Evolutionary conservation across 1,284 basidiomycete genomes (phyloP).

Genomic region (Phylloboletellus chloephorus): DNA sequence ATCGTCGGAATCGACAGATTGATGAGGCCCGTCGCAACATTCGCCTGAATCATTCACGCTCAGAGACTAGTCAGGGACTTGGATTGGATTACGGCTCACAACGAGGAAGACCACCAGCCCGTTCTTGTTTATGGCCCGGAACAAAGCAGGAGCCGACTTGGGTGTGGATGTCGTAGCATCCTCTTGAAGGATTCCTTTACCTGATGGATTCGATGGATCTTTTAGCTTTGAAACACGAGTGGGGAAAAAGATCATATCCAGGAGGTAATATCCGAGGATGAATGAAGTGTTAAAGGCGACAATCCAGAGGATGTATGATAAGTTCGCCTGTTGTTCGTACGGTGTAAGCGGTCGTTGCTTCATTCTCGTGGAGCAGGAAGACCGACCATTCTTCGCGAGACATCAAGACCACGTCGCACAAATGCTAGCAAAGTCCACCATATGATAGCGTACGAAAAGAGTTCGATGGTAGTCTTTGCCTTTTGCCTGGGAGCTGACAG

Average conservation of each 20-base stretch:
- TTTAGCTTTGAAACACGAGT: conserved; percentile 31
- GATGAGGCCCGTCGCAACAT: conserved; percentile 80
- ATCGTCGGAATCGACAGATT: conserved; percentile 83
- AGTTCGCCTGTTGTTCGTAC: conserved; percentile 59
- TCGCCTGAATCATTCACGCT: conserved; percentile 52
- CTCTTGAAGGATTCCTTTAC: conserved; percentile 30
- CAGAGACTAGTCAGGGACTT: background rate
- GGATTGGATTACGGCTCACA: conserved; percentile 59
- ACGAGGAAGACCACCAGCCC: conserved; percentile 77
- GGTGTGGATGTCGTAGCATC: conserved; percentile 19
- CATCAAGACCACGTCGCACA: conserved; percentile 37
- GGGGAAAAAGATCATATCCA: conserved; percentile 70
- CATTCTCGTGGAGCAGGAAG: background rate
- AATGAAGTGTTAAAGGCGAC: conserved; percentile 87
- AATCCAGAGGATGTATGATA: conserved; percentile 87
- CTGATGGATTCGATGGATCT: conserved; percentile 28
- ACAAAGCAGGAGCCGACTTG: conserved; percentile 48
- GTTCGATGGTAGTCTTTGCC: conserved; percentile 68
- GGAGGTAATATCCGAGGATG: conserved; percentile 72
- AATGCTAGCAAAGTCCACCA: conserved; percentile 70
- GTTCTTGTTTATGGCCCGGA: conserved; percentile 82
- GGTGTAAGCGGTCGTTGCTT: conserved; percentile 2
- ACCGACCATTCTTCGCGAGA: conserved; percentile 76
- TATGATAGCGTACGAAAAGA: conserved; percentile 69
- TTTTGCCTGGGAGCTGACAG: conserved; percentile 43